Evolutionary conservation across 768 basidiomycete species (phyloP), one percentile per base, ranked within the genome.

Genomic region (Mycena indigotica): DNA sequence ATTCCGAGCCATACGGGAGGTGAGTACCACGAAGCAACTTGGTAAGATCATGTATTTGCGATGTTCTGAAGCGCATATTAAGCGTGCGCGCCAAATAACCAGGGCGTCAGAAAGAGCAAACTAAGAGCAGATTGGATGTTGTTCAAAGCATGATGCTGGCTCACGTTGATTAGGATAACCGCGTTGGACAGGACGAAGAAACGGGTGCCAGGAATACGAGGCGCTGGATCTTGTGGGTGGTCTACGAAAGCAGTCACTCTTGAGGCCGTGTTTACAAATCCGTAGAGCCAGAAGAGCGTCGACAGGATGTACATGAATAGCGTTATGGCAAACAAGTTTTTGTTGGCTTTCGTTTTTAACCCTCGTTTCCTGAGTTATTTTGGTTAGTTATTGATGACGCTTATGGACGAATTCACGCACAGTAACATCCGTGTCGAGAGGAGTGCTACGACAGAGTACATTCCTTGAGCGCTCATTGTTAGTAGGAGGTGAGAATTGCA

Each of bases 1-100:
- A 23, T 8, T 15, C 10, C 19, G 41, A n/a, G n/a, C n/a, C 41
- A 5, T 48, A 48, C 46, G 46, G 25, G 13, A 24, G 24, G 24
- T 28, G 25, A 48, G 8, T 23, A 48, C 24, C 12, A 28, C 46
- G 46, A 48, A 48, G 46, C 8, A 23, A 26, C 24, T 13, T 13
- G 46, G 46, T 4, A 48, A 26, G 12, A 48, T 8, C 46, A 48
- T 48, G n/a, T 48, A 48, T 48, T 48, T 48, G 12, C 46, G 46
- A 21, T 48, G 46, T 48, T 48, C 46, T 8, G 46, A 26, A 6
- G 46, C 46, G 46, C 46, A 48, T 23, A 48, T 48, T 23, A 48
- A 26, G 8, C 46, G 46, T n/a, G 46, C 46, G 12, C 46, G 46
- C 46, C 46, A 48, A 26, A 48, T 26, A 21, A 48, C 25, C 46